phyloP scores from a whole-genome alignment of 2,329 filamentous ascomycete species.

The Fusarium brachygibbosum region DNA sequence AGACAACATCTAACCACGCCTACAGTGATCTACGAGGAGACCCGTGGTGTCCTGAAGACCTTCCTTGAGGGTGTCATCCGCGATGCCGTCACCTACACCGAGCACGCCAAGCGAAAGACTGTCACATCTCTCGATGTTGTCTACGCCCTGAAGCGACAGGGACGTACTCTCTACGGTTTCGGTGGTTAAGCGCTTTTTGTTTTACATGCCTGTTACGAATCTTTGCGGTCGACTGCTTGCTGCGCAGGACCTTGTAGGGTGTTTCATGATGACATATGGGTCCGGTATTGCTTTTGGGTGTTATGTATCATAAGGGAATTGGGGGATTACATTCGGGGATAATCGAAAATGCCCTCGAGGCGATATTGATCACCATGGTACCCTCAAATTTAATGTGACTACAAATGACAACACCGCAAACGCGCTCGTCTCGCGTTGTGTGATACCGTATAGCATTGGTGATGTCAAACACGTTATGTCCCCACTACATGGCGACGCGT shows the following conservation, averaged over 20 bases:
- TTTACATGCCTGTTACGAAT: conserved; percentile 56
- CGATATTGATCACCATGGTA: conserved; percentile 43
- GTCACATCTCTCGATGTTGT: conserved; percentile 79
- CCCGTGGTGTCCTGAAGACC: conserved; percentile 81
- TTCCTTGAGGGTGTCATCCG: conserved; percentile 83
- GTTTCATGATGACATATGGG: conserved; percentile 60
- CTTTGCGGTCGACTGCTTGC: conserved; percentile 43
- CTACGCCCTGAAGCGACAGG: conserved; percentile 77
- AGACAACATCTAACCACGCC: conserved; percentile 72
- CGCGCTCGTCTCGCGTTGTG: too few relatives aligned
- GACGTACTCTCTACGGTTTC: conserved; percentile 87
- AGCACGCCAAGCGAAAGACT: conserved; percentile 86
- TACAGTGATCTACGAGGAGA: conserved; percentile 83
- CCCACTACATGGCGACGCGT: neutral
- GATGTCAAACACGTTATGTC: neutral
- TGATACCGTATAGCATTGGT: neutral
- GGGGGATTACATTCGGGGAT: conserved; percentile 55
- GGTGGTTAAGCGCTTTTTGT: conserved; percentile 74
- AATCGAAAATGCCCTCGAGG: conserved; percentile 51
- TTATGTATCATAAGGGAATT: conserved; percentile 61
- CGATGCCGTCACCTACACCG: conserved; percentile 82
- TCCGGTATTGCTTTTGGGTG: conserved; percentile 59
- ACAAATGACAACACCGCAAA: neutral
- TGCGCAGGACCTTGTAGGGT: conserved; percentile 50
- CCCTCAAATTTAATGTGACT: neutral